phyloP scores from a whole-genome alignment of 129 eudicot species.

The sunflower (Helianthus annuus) region HanXRQr2.0-SUNRISE NC_035437.2:19964250-19964749 shows the following conservation, averaged over 20 bases:
- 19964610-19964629: constrained; percentile 52
- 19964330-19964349: constrained; percentile 18
- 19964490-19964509: neutral
- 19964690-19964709: constrained; percentile 45
- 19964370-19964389: neutral
- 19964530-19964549: constrained; percentile 69
- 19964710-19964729: constrained; percentile 55
- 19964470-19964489: neutral
- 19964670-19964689: constrained; percentile 22
- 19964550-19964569: constrained; percentile 56
- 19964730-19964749: constrained; percentile 54
- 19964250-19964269: neutral
- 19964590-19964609: constrained; percentile 56
- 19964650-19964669: constrained; percentile 61
- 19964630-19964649: constrained; percentile 68
- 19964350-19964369: constrained; percentile 11
- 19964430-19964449: neutral
- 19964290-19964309: constrained; percentile 31
- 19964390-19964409: constrained; percentile 6
- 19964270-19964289: constrained; percentile 12
- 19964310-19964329: constrained; percentile 8
- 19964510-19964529: constrained; percentile 44
- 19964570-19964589: constrained; percentile 58
- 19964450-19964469: neutral
- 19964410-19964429: constrained; percentile 9